Evolutionary conservation across 768 basidiomycete species (phyloP), one percentile per base, ranked within the genome.

Genomic region (Leccinum obscurum): DNA sequence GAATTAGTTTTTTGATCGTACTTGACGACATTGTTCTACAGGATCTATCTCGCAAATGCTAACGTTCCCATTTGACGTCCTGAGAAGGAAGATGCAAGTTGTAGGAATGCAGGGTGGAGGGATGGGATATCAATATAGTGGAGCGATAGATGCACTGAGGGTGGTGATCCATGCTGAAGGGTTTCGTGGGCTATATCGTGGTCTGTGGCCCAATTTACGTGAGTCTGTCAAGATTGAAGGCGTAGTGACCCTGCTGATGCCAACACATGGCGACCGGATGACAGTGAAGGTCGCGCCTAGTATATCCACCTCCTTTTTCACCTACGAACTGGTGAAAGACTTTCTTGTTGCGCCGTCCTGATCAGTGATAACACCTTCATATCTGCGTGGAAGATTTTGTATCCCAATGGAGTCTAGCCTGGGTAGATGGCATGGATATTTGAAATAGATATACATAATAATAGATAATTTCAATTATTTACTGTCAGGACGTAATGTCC

Each of bases 1-100:
- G 51, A 55, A 55, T 30, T 41, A 22, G 34, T 26, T 64, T 55
- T 32, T n/a, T 22, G 52, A 22, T 46, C 10, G 39, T 56, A 26
- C 56, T 63, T n/a, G 65, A 54, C 6, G 61, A 48, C 26, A 54
- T 56, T 56, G 26, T 26, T 24, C 57, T 26, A 30, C 75, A 84
- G 93, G 93, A n/a, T 86, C 89, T 26, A 89, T 96, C 64, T 95
- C 94, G 13, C 93, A 98, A 74, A 93, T 94, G 54, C 75, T 98
- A 66, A 98, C 95, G 5, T 98, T 96, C 72, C 96, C 96, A 9
- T 92, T 97, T 68, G 96, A 99, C 72, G 92, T 98, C 6, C 75
- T 98, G 60, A 83, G 96, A 52, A 83, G 96, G 62, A 96, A 98
- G 80, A 94, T 98, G 89, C 96, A 98, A 73, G 92, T 96, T 60